Conservation (phyloP, 2,329 filamentous ascomycete genomes). For the Tolypocladium ophioglossoides region DNA sequence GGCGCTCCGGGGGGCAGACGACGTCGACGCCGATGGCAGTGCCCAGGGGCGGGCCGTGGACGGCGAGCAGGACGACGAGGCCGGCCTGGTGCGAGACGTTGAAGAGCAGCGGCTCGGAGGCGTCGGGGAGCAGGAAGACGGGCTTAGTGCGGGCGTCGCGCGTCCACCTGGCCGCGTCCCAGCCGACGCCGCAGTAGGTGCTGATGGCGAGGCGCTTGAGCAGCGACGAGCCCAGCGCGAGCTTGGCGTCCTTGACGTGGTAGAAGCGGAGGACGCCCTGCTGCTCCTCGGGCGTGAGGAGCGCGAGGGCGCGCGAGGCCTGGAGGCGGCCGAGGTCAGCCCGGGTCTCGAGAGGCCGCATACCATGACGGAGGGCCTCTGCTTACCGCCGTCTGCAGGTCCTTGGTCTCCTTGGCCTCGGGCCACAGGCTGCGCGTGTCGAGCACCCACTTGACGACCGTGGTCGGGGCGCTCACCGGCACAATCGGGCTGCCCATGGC, state of each 20-base stretch:
- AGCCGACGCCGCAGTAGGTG: slow-evolving; percentile 34
- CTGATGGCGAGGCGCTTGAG: slow-evolving; percentile 50
- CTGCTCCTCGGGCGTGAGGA: slow-evolving; percentile 46
- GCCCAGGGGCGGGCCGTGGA: slow-evolving; percentile 20
- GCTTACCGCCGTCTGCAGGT: slow-evolving; percentile 36
- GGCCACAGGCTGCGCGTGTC: slow-evolving; percentile 51
- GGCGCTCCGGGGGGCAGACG: slow-evolving; percentile 63
- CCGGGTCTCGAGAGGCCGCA: neutral
- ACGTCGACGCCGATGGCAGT: slow-evolving; percentile 59
- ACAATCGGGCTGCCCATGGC: neutral
- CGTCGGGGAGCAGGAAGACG: slow-evolving; percentile 38
- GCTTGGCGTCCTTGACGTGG: slow-evolving; percentile 62
- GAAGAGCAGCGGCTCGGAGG: slow-evolving; percentile 45
- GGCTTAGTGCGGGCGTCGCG: slow-evolving; percentile 47
- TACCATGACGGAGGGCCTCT: neutral
- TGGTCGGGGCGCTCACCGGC: slow-evolving; percentile 9
- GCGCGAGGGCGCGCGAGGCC: slow-evolving; percentile 42
- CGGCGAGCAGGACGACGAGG: slow-evolving; percentile 56
- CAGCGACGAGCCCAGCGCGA: slow-evolving; percentile 61
- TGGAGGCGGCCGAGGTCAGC: slow-evolving; percentile 13
- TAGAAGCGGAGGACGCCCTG: slow-evolving; percentile 48
- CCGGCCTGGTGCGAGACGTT: slow-evolving; percentile 74
- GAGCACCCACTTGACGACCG: slow-evolving; percentile 49
- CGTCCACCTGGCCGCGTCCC: slow-evolving; percentile 45
- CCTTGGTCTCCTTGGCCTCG: slow-evolving; percentile 33